Evolutionary conservation across 2,329 filamentous ascomycete species (phyloP).

Genomic region (Penicillium sp.): DNA sequence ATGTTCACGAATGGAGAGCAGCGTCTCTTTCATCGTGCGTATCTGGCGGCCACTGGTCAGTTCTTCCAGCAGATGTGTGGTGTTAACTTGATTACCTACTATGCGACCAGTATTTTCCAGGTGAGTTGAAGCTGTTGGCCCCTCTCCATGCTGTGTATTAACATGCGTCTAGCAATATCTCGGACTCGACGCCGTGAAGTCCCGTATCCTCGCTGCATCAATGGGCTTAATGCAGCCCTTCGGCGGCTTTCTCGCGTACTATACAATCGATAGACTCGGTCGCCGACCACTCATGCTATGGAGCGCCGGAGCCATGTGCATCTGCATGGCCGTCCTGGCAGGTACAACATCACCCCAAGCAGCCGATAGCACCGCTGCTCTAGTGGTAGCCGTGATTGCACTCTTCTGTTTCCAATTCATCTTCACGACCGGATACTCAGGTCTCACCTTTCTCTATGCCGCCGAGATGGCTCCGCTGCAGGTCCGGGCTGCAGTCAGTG

Average conservation of each 20-base stretch:
- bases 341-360: constrained; percentile 48
- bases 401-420: constrained; percentile 63
- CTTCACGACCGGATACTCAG: constrained; percentile 60
- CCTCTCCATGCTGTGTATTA: constrained; percentile 45
- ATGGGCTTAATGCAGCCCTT: constrained; percentile 36
- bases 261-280: constrained; percentile 47
- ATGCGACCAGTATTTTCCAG: constrained; percentile 35
- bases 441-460: constrained; percentile 62
- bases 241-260: constrained; percentile 46
- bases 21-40: constrained; percentile 35
- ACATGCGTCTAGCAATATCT: constrained; percentile 31
- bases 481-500: constrained; percentile 41
- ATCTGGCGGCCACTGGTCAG: constrained; percentile 34
- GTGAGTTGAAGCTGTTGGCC: constrained; percentile 10
- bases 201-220: constrained; percentile 30
- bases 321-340: constrained; percentile 45
- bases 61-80: constrained; percentile 41
- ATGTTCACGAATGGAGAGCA: constrained; percentile 40
- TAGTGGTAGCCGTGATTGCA: constrained; percentile 56
- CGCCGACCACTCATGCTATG: constrained; percentile 37
- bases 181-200: constrained; percentile 19
- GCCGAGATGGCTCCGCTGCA: constrained; percentile 55
- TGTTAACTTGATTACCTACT: constrained; percentile 39
- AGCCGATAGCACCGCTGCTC: constrained; percentile 44
- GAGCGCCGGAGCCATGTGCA: constrained; percentile 29